Evolutionary conservation across 2,329 filamentous ascomycete species (phyloP).

Genomic region (Diaporthe citrichinensis): DNA sequence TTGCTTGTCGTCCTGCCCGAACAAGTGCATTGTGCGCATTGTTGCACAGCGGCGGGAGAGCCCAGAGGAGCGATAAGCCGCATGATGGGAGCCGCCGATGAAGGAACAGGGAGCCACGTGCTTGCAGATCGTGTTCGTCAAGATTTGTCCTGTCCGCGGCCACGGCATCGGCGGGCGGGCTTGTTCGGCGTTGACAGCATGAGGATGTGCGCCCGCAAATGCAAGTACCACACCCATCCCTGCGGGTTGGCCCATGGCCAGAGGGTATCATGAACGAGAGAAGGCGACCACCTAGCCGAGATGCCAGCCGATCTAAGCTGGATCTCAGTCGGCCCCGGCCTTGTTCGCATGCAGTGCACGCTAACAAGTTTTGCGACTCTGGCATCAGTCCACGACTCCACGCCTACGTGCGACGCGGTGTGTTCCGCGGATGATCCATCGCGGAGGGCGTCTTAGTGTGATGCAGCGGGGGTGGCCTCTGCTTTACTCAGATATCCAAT

Average conservation of each 20-base stretch:
- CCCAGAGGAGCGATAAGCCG: conserved; percentile 30
- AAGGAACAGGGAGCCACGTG: conserved; percentile 27
- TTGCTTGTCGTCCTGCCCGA: conserved; percentile 31
- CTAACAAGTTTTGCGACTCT: conserved; percentile 3
- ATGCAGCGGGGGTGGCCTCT: conserved; percentile 21
- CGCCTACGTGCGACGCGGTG: conserved; percentile 14
- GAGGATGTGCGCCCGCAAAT: not conserved
- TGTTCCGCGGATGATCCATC: conserved; percentile 16
- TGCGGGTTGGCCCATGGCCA: not conserved
- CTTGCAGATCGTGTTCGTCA: conserved; percentile 35
- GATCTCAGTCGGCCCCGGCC: conserved; percentile 5
- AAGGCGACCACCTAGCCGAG: conserved; percentile 7
- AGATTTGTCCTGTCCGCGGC: conserved; percentile 19
- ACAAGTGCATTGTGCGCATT: conserved; percentile 25
- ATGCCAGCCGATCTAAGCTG: conserved; percentile 8
- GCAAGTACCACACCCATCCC: not conserved
- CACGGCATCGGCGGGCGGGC: conserved; percentile 11
- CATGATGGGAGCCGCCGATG: conserved; percentile 31
- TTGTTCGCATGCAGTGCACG: conserved; percentile 1
- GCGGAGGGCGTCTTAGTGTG: conserved; percentile 10
- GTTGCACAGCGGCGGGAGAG: conserved; percentile 16
- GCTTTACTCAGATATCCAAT: not conserved
- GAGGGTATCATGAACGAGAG: not conserved
- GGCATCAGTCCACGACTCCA: conserved; percentile 25
- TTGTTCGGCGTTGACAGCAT: conserved; percentile 19